These are phyloP conservation scores for Diplodia corticola DNA, from an alignment of 2,329 filamentous ascomycete genomes.

Conservation along the genomic window DNA sequence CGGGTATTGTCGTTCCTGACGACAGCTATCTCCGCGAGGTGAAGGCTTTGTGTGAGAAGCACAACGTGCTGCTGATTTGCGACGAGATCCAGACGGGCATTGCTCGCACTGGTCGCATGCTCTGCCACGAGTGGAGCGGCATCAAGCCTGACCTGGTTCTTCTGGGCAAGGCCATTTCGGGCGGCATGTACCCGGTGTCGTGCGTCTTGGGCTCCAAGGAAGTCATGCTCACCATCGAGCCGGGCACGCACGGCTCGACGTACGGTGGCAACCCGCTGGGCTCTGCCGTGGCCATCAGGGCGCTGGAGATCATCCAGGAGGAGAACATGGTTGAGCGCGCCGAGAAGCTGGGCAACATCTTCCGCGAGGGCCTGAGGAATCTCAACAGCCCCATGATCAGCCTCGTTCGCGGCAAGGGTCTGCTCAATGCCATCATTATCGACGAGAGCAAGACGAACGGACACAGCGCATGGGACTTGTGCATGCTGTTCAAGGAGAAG, in stretches of 20 bases:
- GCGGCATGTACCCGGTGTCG: conserved; percentile 98
- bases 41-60: conserved; percentile 83
- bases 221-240: conserved; percentile 93
- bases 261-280: conserved; percentile 96
- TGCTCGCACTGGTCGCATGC: conserved; percentile 87
- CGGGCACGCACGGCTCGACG: conserved; percentile 96
- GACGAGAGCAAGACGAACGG: conserved; percentile 84
- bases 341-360: conserved; percentile 75
- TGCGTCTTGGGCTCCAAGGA: conserved; percentile 85
- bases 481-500: conserved; percentile 92
- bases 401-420: conserved; percentile 83
- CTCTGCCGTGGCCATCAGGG: conserved; percentile 92
- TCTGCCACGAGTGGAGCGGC: conserved; percentile 91
- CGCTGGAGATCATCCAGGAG: conserved; percentile 89
- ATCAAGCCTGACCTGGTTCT: conserved; percentile 95
- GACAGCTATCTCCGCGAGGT: conserved; percentile 82
- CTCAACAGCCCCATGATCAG: conserved; percentile 80
- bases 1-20: conserved; percentile 91
- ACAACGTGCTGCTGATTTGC: conserved; percentile 94
- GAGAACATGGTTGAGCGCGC: conserved; percentile 84
- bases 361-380: conserved; percentile 74
- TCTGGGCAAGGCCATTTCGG: conserved; percentile 95
- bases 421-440: conserved; percentile 95
- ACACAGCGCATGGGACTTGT: conserved; percentile 92
- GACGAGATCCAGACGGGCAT: conserved; percentile 99